Base-by-base conservation (phyloP, 2,329 filamentous ascomycete species). In the Penicillium crustosum region DNA sequence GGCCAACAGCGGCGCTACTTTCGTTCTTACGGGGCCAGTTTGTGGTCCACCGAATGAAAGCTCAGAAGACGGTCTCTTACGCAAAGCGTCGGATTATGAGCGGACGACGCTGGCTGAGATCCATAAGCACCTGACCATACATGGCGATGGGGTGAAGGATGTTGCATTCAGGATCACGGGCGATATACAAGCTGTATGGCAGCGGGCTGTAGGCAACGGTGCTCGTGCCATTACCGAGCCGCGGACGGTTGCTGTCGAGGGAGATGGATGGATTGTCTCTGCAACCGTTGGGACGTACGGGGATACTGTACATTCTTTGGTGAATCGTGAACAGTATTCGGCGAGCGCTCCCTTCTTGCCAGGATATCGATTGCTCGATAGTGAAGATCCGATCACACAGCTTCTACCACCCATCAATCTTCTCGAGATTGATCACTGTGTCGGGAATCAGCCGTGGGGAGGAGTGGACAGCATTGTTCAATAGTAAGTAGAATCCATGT, bases 391-490 rank as follows among this genome's bases (percentile, higher is more conserved):
- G 0, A 71, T 82, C 23, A 69, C 72, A 35, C 61, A 66, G 19
- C 65, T 69, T 41, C 78, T 89, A 4, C 90, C 91, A 0, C 63
- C 76, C 0, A 82, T 95, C n/a, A 74, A 81, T 8, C 83, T 96
- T 49, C 81, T 84, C 58, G 87, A 87, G 66, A 91, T 96, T 76
- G 93, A 96, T 77, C 92, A 96, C 82, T 96, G 92, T 77, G 92
- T 96, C 67, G 93, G 92, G 68, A 96, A 96, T 81, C 92, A 96
- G 80, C 87, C 90, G 74, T 96, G 92, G 92, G 82, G 90, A 74
- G 86, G 91, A 69, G 91, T 96, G 77, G 82, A 86, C 53, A 73
- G 75, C 8, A 78, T 78, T 23, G 86, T 84, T 63, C 78, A 79
- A 52, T 86, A 83, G 76, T 79, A 71, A 49, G 71, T 64, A 35